A percentile compares a stretch with the other conserved stretches of the same genome.
Evolutionary conservation across 345 rosid species (phyloP).

Genomic region (Zanthoxylum bungeanum): DNA sequence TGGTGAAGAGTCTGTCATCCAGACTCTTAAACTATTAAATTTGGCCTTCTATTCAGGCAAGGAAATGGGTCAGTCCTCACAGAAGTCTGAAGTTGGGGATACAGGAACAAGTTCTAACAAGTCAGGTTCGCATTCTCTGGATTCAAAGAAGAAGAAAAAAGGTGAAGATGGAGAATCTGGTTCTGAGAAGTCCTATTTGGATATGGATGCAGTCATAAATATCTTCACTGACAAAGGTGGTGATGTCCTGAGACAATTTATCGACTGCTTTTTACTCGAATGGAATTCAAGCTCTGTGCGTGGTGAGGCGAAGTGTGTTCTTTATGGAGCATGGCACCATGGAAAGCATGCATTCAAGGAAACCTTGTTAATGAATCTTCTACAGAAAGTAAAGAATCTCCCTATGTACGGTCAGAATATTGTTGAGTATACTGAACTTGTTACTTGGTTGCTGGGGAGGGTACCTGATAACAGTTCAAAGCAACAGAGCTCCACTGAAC

Average conservation of each 20-base stretch:
- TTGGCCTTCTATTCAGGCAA: constrained; percentile 90
- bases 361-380: constrained; percentile 55
- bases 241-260: constrained; percentile 79
- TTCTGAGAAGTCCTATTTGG: constrained; percentile 76
- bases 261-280: constrained; percentile 87
- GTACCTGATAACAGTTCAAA: constrained; percentile 70
- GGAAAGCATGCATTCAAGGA: constrained; percentile 82
- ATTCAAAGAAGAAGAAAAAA: constrained; percentile 91
- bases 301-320: constrained; percentile 81
- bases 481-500: constrained; percentile 61
- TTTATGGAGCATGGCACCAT: constrained; percentile 96
- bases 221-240: constrained; percentile 71
- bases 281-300: constrained; percentile 98
- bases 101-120: constrained; percentile 55
- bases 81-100: constrained; percentile 70
- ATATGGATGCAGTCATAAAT: constrained; percentile 82
- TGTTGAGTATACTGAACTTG: constrained; percentile 88
- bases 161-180: constrained; percentile 88
- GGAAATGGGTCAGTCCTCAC: constrained; percentile 61
- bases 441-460: constrained; percentile 77
- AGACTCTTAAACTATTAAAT: constrained; percentile 82
- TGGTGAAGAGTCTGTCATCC: constrained; percentile 90
- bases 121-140: constrained; percentile 58
- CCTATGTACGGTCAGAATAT: constrained; percentile 97
- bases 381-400: constrained; percentile 65